Conservation (phyloP, 2,329 filamentous ascomycete genomes). For the Tolypocladium pustulatum region DNA sequence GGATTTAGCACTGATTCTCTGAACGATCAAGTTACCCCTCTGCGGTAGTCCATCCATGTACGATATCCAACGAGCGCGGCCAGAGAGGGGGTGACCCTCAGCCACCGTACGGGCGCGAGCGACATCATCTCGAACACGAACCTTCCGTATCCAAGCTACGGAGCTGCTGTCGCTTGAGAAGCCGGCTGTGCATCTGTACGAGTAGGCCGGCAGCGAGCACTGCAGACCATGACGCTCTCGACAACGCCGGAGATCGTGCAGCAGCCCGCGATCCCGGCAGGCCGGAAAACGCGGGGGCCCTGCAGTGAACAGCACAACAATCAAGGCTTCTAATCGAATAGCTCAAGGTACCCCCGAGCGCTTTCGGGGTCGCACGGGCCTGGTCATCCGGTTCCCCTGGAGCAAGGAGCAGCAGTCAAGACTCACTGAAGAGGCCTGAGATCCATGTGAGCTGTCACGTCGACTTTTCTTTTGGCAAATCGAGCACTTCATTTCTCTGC, state of each 20-base stretch:
- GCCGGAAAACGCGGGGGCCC: background rate
- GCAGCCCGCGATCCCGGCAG: background rate
- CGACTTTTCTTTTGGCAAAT: background rate
- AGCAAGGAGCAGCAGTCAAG: background rate
- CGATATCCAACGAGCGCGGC: background rate
- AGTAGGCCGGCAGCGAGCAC: background rate
- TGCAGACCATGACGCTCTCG: background rate
- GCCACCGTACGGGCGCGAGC: background rate
- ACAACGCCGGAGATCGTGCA: background rate
- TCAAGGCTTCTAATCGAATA: background rate
- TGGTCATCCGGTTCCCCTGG: background rate
- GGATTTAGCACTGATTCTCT: background rate
- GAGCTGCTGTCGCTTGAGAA: background rate
- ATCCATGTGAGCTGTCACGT: background rate
- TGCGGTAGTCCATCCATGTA: too few species aligned
- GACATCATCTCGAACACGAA: background rate
- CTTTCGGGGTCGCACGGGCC: constrained; percentile 2
- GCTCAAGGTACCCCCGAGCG: background rate
- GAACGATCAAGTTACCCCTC: too few species aligned
- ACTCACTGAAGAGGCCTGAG: too few species aligned
- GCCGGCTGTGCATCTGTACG: too few species aligned
- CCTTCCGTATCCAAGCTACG: background rate
- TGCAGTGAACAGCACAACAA: background rate
- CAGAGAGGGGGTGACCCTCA: background rate
- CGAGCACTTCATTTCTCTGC: background rate